phyloP scores from a whole-genome alignment of 169 alveolate genomes.

The Plasmodium chabaudi region DNA sequence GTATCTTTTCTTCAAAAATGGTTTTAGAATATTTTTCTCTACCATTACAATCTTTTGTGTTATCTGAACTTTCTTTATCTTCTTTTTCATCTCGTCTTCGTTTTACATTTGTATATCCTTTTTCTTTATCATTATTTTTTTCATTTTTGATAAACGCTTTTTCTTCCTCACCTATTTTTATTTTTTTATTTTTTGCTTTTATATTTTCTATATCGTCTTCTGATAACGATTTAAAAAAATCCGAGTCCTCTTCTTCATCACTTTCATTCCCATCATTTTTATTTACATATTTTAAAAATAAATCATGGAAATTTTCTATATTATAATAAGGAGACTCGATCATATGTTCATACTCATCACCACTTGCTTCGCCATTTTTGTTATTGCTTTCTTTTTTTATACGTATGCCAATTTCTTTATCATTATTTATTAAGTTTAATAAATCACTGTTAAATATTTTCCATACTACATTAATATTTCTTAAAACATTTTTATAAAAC shows the following conservation, averaged over 20 bases:
- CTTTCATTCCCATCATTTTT: conserved; percentile 2
- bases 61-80: neutral
- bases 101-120: neutral
- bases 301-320: conserved; percentile 8
- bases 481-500: conserved; percentile 38
- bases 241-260: conserved; percentile 15
- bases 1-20: conserved; percentile 9
- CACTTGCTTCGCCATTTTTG: neutral
- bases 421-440: neutral
- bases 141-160: neutral
- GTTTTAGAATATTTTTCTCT: neutral
- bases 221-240: conserved; percentile 8
- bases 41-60: neutral
- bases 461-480: conserved; percentile 58
- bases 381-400: neutral
- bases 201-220: conserved; percentile 12
- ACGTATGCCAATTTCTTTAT: neutral
- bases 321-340: conserved; percentile 37
- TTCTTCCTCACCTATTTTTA: neutral
- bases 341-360: neutral
- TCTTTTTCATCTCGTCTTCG: conserved; percentile 2
- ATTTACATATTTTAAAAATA: conserved; percentile 50
- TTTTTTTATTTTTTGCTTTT: neutral
- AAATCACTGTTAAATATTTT: conserved; percentile 46
- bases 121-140: neutral